Base-by-base conservation (phyloP, 805 yeast species). In the Grigorovia jiainica region DNA sequence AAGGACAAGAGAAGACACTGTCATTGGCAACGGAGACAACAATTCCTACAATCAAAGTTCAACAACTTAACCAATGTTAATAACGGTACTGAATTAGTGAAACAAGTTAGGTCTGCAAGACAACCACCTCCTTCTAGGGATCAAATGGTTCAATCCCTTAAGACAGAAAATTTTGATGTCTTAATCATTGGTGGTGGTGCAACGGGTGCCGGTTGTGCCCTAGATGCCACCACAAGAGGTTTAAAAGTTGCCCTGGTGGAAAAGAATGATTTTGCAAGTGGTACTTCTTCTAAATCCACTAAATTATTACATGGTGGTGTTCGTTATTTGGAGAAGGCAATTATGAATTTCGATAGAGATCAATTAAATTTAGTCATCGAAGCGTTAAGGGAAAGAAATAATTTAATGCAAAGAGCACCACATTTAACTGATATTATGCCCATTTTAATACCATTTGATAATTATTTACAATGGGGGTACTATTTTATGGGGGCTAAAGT, bases 231-330 rank as follows among this genome's bases (percentile, higher is more conserved):
- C 23, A 75, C 94, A 34, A 75, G 97, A 63, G 97, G 97, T 38
- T 75, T 87, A 52, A 84, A 86, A 57, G 95, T 87, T 34, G 84
- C 94, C 40, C 63, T 89, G 44, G 73, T 89, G 45, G 97, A 89
- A 64, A 82, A 82, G 58, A 78, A 77, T 49, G 97, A 89, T 68
- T 89, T 83, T 58, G 95, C 95, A 7, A 73, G 87, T 8, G 96
- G 95, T 34, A 90, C 97, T 13, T 83, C 95, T 7, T 87, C 96
- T 29, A 84, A 87, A 56, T 84, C 95, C 13, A 89, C 97, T 38
- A 89, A 89, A 67, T 84, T 89, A 79, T 95, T 95, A 35, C 97
- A 89, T 60, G 97, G 97, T 51, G 97, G 97, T 61, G 96, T 89
- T 34, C 73, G 97, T 56, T 89, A 89, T 64, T 73, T 89, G 57